Conservation (phyloP, 1,139 yeast species). For the Meyerozyma carpophila region DNA sequence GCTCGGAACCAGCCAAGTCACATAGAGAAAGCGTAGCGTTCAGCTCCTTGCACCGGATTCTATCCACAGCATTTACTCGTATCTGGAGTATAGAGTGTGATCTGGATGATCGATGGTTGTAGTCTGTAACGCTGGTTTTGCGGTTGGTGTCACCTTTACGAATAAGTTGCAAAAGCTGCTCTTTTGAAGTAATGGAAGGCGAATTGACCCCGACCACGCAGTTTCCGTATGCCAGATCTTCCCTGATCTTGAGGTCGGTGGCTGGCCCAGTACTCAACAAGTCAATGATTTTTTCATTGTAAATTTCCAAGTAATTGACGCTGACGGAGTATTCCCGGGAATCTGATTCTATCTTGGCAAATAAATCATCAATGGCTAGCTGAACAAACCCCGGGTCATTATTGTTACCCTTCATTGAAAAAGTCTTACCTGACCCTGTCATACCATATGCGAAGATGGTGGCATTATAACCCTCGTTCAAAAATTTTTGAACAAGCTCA, state of each 20-base stretch:
- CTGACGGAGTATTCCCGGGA: conserved; percentile 37
- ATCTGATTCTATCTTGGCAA: conserved; percentile 38
- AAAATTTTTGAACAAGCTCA: conserved; percentile 57
- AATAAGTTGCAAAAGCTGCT: conserved; percentile 58
- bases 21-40: conserved; percentile 75
- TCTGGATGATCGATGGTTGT: conserved; percentile 77
- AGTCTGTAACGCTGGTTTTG: conserved; percentile 85
- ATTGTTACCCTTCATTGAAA: conserved; percentile 76
- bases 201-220: conserved; percentile 72
- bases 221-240: conserved; percentile 68
- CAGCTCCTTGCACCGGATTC: conserved; percentile 35
- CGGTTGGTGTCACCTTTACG: conserved; percentile 68
- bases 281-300: conserved; percentile 78
- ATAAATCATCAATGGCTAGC: conserved; percentile 65
- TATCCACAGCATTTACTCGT: conserved; percentile 43
- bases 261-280: conserved; percentile 34
- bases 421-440: conserved; percentile 96
- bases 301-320: conserved; percentile 80
- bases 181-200: conserved; percentile 48
- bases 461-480: conserved; percentile 74
- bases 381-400: conserved; percentile 76
- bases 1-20: conserved; percentile 94
- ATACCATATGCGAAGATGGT: conserved; percentile 91
- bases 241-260: conserved; percentile 65
- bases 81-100: conserved; percentile 90